Evolutionary conservation across 805 yeast genomes (phyloP), one percentile per base, ranked within the genome.

Genomic region (Zygosaccharomyces bailii): DNA sequence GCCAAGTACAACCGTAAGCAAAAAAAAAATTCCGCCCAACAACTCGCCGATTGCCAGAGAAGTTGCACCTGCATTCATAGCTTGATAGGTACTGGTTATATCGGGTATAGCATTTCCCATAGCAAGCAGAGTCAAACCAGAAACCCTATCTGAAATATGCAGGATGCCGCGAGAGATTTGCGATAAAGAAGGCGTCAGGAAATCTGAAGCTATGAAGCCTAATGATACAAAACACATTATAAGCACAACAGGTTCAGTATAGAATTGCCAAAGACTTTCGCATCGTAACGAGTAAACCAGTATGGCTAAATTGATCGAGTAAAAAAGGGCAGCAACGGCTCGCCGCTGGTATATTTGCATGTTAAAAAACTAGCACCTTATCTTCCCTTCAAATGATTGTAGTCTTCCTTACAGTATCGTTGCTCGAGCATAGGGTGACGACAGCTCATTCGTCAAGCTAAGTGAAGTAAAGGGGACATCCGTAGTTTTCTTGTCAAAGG

Each of bases 81-180:
- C 96, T 39, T 83, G 81, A 60, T 80, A 86, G 0, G 96, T 88
- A 37, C 91, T 78, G 29, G 89, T 75, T 2, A 91, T 79, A 62
- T 91, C 99, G 0, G 97, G 96, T 0, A 95, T 75, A 2, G 96
- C 95, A 65, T 91, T 91, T 0, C 97, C 98, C 48, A 91, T 73
- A 0, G 98, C 96, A 42, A 93, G 68, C 17, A 91, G 67, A 0
- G 97, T 90, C 52, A 91, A 74, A 0, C 98, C 98, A 9, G 93
- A 81, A 14, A 90, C 66, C 46, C 85, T 79, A 48, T 87, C 93
- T 13, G 90, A 78, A 40, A 91, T 65, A 6, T 78, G 74, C 7
- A 88, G 64, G 11, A 74, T 60, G 9, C 56, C 55, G 10, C 70
- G 69, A 0, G 96, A 81, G 11, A 90, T 72, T 14, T 79, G 71